Evolutionary conservation across 2,329 filamentous ascomycete genomes (phyloP), one percentile per base, ranked within the genome.

Genomic region (Aspergillus neotritici): DNA sequence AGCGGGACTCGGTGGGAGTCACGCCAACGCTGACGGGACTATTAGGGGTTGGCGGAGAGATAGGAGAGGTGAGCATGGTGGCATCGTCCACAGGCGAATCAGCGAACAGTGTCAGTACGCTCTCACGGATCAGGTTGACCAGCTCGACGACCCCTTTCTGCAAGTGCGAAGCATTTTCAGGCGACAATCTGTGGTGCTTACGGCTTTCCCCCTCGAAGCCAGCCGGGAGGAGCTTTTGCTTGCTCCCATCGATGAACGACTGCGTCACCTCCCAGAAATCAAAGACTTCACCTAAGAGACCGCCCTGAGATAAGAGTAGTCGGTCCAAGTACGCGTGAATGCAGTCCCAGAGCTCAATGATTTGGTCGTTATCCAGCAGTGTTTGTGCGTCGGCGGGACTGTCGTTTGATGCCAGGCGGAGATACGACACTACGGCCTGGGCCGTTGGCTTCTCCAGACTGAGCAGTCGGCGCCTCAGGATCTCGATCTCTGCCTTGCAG

Each of bases 231-330:
- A 79, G 79, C 50, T 79, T 82, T 62, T 97, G 91, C 17, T 86
- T 85, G 51, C 80, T 87, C 13, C 90, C 91, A 35, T 88, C 82
- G 46, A 97, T 84, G 62, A 98, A 98, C 1, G 86, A 86, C 57
- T 94, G 84, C 0, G 90, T 83, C 11, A 84, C 93, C 52, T 94
- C 87, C 88, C 91, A 96, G 64, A 95, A 97, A 51, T 94, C 89
- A 13, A 94, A 69, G 1, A 97, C 79, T 63, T 98, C 93, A 1
- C 88, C 89, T 5, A 98, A 72, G 12, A 97, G 76, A 4, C 93
- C 93, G 49, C 83, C 82, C 5, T 82, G 72, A 5, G 75, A 69
- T 0, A 88, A 90, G 0, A 98, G 72, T 31, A 98, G 74, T 33
- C 78, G 80, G 8, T 72, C 82, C 47, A 97, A 64, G 49, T 88